Evolutionary conservation across 2,329 filamentous ascomycete species (phyloP), one percentile per base, ranked within the genome.

Genomic region (Exophiala aquamarina): DNA sequence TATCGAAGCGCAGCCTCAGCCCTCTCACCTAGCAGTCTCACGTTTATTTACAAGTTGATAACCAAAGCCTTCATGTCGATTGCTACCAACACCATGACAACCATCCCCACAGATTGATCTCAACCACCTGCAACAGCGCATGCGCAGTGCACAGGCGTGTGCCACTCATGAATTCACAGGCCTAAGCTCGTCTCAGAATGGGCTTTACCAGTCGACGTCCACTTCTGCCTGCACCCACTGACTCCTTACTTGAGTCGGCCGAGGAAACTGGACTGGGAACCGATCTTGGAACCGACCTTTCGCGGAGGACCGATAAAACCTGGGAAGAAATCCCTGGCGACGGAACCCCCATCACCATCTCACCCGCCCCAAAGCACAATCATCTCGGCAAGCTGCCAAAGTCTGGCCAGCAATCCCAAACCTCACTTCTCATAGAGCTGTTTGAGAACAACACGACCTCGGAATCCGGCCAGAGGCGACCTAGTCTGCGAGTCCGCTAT

Each of bases 391-490:
- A 70, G 54, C 70, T 79, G 48, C 74, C 74, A 69, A 76, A 68
- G 65, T 68, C 72, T 63, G 64, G 70, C 63, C 68, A 79, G 35
- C 69, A 81, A 60, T 95, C 89, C 36, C 90, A 95, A 72, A 95
- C 91, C 29, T 94, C 89, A 47, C 77, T 96, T 57, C 76, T 96
- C 61, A 96, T 96, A 62, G 91, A 96, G 71, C 95, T 95, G 69
- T 96, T 94, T 63, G 91, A 95, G 70, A 87, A 83, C 58, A 82
- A 84, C 54, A 91, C 88, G 66, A 75, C 59, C 47, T 57, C 69
- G 61, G 76, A 70, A 18, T 59, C 62, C 61, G 72, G 75, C 26
- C 79, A 82, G 59, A 84, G 86, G 60, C 84, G 87, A 59, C 90
- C 91, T 10, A 95, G 89, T 65, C 89, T 96, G 44, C 74, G 85